Evolutionary conservation across 2,329 filamentous ascomycete species (phyloP), one percentile per base, ranked within the genome.

Genomic region (Phialophora tarda): DNA sequence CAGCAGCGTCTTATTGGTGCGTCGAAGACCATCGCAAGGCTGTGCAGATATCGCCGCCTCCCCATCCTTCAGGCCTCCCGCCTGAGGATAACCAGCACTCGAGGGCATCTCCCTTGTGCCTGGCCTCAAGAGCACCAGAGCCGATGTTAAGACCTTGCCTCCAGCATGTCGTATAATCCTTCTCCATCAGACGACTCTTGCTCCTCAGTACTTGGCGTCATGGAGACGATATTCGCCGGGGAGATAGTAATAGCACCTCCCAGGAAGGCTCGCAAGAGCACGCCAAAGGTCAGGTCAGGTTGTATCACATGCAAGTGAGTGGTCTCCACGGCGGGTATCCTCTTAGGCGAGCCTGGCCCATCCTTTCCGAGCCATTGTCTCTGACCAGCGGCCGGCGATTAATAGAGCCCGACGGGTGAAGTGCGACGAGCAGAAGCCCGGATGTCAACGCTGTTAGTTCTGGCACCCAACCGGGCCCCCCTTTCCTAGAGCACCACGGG

Each of bases 381-480:
- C 53, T 34, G n/a, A 34, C 24, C 24, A 17, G 41, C 28, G 11
- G 11, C 54, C 28, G n/a, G 17, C 41, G 47, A 23, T 24, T 41
- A 17, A 7, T 24, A 66, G 64, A 63, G 47, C 59, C 12, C 59
- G 62, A 14, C 48, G 47, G 24, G 57, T 63, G 59, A 68, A 67
- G 56, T 69, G 66, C 51, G 65, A 66, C 41, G 68, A 71, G 54
- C 56, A 44, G 17, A 81, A 80, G 66, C 66, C 77, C 3, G 79
- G 32, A 44, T 71, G 69, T 62, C 80, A 79, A 12, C 85, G 87
- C 73, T 89, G 88, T 51, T 3, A 51, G 48, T 24, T 12, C 26
- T 26, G 11, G 21, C 10, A 24, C 23, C 23, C 26, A 26, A 26
- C 26, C 11, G 12, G 17, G 24, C 21, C 5, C 24, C 21, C 17